These are phyloP conservation scores for Salvia rosmarinus DNA, from an alignment of 257 asterid species.

Conservation along the genomic window DNA sequence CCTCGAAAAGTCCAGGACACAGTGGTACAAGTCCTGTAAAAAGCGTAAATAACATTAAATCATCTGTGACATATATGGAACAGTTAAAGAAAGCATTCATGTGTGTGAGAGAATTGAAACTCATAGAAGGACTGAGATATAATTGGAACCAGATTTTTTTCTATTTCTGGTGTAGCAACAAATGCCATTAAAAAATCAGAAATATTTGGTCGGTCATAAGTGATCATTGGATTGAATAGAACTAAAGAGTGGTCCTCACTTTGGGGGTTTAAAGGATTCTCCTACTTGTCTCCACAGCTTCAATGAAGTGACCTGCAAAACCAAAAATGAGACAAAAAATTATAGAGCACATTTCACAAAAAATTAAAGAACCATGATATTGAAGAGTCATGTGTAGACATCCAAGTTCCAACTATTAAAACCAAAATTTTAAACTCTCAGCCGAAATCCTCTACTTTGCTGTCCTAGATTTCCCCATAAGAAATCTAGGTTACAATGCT, in stretches of 20 bases:
- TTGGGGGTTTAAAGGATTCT: slow-evolving; percentile 91
- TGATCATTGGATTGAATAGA: slow-evolving; percentile 27
- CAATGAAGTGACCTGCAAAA: slow-evolving; percentile 77
- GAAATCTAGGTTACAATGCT: not conserved
- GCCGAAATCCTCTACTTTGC: not conserved
- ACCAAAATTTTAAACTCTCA: not conserved
- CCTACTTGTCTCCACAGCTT: slow-evolving; percentile 98
- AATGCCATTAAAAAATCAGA: slow-evolving; percentile 22
- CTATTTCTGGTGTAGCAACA: slow-evolving; percentile 24
- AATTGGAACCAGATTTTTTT: not conserved
- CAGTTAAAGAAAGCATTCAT: not conserved
- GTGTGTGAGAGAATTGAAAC: not conserved
- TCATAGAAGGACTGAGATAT: slow-evolving; percentile 4
- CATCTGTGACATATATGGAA: not conserved
- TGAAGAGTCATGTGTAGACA: not conserved
- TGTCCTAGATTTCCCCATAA: not conserved
- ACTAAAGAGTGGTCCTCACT: slow-evolving; percentile 51
- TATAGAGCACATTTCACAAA: not conserved
- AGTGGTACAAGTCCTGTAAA: slow-evolving; percentile 91
- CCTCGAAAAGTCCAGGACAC: slow-evolving; percentile 97
- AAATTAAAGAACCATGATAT: not conserved
- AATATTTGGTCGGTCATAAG: slow-evolving; percentile 6
- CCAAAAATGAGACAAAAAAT: slow-evolving; percentile 30
- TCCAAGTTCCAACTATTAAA: not conserved
- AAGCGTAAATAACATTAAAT: slow-evolving; percentile 27